A percentile compares a stretch with the other conserved stretches of the same genome.
Conservation (phyloP, 2,329 filamentous ascomycete species). For the Penicillium sp. region DNA sequence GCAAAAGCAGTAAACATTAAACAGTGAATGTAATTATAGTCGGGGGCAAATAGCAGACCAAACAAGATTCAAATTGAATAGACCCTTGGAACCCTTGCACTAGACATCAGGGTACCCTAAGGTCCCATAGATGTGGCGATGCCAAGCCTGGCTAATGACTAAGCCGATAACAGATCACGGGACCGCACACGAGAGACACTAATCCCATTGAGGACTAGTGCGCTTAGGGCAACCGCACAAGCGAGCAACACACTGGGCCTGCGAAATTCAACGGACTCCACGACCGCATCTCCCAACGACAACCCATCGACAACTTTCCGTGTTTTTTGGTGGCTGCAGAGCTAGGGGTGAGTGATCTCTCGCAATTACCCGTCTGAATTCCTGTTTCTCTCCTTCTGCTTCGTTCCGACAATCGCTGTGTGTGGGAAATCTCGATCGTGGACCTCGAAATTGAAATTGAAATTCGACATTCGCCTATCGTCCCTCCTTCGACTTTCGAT, state of each 20-base stretch:
- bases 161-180: conserved; percentile 26
- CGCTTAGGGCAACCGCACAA: conserved; percentile 49
- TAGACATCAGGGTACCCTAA: too few relatives aligned
- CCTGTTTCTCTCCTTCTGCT: conserved; percentile 32
- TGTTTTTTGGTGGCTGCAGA: conserved; percentile 50
- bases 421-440: conserved; percentile 11
- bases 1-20: conserved; percentile 28
- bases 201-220: conserved; percentile 34
- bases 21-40: background rate
- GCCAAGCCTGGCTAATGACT: conserved; percentile 12
- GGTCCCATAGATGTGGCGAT: too few relatives aligned
- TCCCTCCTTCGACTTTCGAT: conserved; percentile 10
- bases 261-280: conserved; percentile 48
- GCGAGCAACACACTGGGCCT: conserved; percentile 45
- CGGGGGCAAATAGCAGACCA: too few relatives aligned
- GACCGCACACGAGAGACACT: conserved; percentile 17
- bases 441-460: conserved; percentile 11
- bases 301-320: conserved; percentile 44
- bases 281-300: conserved; percentile 46
- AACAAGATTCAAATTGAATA: too few relatives aligned
- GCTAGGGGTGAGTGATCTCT: conserved; percentile 47
- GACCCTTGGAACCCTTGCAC: too few relatives aligned
- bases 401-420: conserved; percentile 25
- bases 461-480: conserved; percentile 12
- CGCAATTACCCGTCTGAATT: conserved; percentile 17